Evolutionary conservation across 306 rosid genomes (phyloP), one percentile per base, ranked within the genome.

Genomic region (Fragaria ananassa): DNA sequence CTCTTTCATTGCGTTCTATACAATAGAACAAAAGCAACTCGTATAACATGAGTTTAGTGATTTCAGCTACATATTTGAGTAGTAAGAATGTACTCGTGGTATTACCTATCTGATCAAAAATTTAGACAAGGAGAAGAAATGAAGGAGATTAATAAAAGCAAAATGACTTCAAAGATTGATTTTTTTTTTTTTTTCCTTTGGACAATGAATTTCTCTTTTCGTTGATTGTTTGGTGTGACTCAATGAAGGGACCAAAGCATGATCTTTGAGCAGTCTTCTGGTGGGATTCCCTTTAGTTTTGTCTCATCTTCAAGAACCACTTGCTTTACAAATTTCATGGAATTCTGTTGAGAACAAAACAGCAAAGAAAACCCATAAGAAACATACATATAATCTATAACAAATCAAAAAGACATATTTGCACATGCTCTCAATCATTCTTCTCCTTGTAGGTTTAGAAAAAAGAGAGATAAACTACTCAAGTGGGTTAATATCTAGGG

Each of bases 251-350:
- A 87, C 98, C 98, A 93, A 4, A 95, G 85, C 94, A 89, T 81
- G 81, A 92, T 95, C 74, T 81, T 86, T 72, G 98, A 92, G 84
- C 98, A 95, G 10, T 85, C 92, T 9, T 89, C 82, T 74, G 92
- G 82, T 75, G 98, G 98, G 83, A 92, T 88, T 57, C 97, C 98
- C 77, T 88, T 90, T 31, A 95, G 74, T 63, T 90, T 91, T 6
- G 90, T 76, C 72, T 95, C 98, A 62, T 95, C 97, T 88, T 95
- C 97, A 85, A 92, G 89, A 60, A 95, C 95, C 46, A 89, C 98
- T 95, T 92, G 94, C 84, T 92, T 95, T 74, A 95, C 97, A 57
- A 95, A 95, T 84, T 91, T 89, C 68, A 95, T 90, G 9, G 98
- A 87, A 78, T 90, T 89, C 98, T 95, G 77, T 70, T 35, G 27